Evolutionary conservation across 108 stramenopile species (phyloP).

Genomic region (Pseudonitzschia multiseries): DNA sequence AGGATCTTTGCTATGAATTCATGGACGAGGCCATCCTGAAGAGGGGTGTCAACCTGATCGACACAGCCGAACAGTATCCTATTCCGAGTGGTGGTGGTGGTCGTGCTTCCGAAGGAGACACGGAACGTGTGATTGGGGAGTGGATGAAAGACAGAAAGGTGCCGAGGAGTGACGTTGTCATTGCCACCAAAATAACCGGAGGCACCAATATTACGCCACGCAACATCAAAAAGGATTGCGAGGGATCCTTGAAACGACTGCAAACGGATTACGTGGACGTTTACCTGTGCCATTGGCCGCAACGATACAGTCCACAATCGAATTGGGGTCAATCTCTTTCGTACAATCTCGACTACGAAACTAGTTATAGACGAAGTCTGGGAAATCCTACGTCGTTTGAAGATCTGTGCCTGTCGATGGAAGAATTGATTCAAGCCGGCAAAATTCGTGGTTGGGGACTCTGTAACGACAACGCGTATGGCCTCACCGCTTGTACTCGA

Average conservation of each 20-base stretch:
- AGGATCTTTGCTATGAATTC: constrained; percentile 65
- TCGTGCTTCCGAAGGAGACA: constrained; percentile 67
- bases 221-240: constrained; percentile 52
- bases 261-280: constrained; percentile 84
- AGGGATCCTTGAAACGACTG: constrained; percentile 70
- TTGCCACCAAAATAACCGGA: constrained; percentile 90
- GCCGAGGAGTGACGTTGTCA: constrained; percentile 66
- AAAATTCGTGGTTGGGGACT: constrained; percentile 89
- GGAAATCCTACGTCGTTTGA: constrained; percentile 84
- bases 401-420: constrained; percentile 80
- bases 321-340: constrained; percentile 87
- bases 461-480: constrained; percentile 92
- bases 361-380: constrained; percentile 12
- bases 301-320: constrained; percentile 80
- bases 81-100: constrained; percentile 72
- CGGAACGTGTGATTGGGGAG: constrained; percentile 77
- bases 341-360: constrained; percentile 68
- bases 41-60: constrained; percentile 80
- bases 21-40: constrained; percentile 81
- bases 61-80: constrained; percentile 88
- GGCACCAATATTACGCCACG: constrained; percentile 65
- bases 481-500: constrained; percentile 75
- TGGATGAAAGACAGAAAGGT: constrained; percentile 79
- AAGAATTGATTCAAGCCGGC: constrained; percentile 75
- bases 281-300: constrained; percentile 88